A percentile compares a stretch with the other conserved stretches of the same genome.
These are phyloP conservation scores for Chlamydomonas sphaeroides DNA, from an alignment of 139 green algal genomes.

Conservation along the genomic window DNA sequence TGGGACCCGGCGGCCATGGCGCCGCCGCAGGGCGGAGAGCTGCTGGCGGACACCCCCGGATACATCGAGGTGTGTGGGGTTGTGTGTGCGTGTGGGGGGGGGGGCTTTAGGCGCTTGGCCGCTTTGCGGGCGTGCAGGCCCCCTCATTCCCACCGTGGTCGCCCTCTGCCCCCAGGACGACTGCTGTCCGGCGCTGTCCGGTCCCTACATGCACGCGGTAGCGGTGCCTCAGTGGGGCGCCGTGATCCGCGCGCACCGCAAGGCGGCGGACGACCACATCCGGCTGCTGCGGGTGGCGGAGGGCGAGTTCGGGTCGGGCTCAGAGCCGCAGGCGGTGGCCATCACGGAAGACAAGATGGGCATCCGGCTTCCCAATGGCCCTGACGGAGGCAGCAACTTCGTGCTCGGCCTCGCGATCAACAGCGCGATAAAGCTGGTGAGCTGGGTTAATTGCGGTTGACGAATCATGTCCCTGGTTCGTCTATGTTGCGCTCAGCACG, in stretches of 20 bases:
- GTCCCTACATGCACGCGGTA: conserved; percentile 41
- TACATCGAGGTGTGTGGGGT: conserved; percentile 20
- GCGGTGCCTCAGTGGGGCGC: conserved; percentile 50
- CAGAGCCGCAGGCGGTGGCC: conserved; percentile 26
- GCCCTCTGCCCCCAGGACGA: no score
- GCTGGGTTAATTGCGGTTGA: no score
- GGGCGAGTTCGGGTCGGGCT: neutral
- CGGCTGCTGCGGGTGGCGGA: conserved; percentile 33
- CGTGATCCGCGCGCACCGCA: conserved; percentile 57
- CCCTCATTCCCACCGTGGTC: neutral
- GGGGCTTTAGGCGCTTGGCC: neutral
- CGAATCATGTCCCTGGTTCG: conserved; percentile 9
- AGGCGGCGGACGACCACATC: conserved; percentile 66
- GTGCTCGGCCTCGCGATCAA: conserved; percentile 69
- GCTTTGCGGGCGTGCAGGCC: neutral
- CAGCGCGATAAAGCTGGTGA: conserved; percentile 7
- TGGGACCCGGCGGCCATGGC: neutral
- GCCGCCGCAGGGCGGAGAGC: neutral
- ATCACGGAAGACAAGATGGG: conserved; percentile 62
- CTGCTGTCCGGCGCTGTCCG: conserved; percentile 29
- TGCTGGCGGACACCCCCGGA: neutral
- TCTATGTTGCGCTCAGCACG: no score
- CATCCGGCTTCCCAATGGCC: conserved; percentile 66
- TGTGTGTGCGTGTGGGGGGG: no score
- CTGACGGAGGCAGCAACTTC: conserved; percentile 64